Conservation (phyloP, 179 eudicot genomes). For the Silene vulgaris region DNA sequence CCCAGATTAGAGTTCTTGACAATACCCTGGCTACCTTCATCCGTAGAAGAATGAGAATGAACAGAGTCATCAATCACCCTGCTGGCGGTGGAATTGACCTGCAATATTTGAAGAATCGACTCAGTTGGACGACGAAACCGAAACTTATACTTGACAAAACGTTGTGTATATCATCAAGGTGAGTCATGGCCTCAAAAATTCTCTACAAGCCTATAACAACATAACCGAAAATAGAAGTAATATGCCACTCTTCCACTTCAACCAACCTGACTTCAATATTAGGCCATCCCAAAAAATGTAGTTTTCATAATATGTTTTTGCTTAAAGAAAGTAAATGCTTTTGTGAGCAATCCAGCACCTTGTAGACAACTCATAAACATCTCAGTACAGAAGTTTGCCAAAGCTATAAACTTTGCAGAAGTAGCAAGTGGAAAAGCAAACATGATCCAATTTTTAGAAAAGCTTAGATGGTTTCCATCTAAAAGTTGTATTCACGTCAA, state of each 20-base stretch:
- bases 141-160: background rate
- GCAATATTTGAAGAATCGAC: constrained; percentile 15
- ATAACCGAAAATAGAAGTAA: background rate
- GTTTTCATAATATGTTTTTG: too few species aligned
- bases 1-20: constrained; percentile 33
- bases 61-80: constrained; percentile 42
- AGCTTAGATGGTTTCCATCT: too few species aligned
- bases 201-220: background rate
- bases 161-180: background rate
- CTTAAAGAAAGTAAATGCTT: too few species aligned
- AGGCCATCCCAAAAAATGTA: background rate
- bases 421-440: too few species aligned
- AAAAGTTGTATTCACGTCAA: too few species aligned
- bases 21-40: constrained; percentile 36
- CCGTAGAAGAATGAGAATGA: constrained; percentile 37
- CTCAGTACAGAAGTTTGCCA: too few species aligned
- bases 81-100: constrained; percentile 51
- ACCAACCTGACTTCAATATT: background rate
- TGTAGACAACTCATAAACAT: too few species aligned
- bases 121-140: background rate
- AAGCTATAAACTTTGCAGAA: too few species aligned
- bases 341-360: too few species aligned
- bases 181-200: background rate
- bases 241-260: background rate
- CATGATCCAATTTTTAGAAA: too few species aligned